Evolutionary conservation across 2,329 filamentous ascomycete species (phyloP).

Genomic region (Fusarium luffae): DNA sequence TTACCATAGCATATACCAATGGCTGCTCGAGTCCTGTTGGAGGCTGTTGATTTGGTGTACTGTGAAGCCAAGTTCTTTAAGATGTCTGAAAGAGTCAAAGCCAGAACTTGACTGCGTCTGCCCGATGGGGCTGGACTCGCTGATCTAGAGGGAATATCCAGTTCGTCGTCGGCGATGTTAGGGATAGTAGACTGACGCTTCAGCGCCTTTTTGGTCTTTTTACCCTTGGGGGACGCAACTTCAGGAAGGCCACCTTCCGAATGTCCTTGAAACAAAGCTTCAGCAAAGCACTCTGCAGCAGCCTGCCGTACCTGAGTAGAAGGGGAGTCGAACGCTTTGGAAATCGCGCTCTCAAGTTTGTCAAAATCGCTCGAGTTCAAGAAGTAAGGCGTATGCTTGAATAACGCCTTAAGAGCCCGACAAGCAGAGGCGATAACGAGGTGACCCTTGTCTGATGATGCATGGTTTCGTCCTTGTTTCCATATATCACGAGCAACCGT

Average conservation of each 20-base stretch:
- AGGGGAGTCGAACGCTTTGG: conserved; percentile 86
- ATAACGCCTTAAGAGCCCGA: conserved; percentile 79
- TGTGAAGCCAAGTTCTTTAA: conserved; percentile 82
- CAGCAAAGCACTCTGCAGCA: conserved; percentile 85
- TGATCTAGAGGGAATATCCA: conserved; percentile 73
- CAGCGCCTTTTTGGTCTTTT: conserved; percentile 71
- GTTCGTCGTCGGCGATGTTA: conserved; percentile 75
- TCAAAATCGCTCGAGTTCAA: conserved; percentile 92
- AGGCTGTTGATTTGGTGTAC: conserved; percentile 81
- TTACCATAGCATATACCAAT: conserved; percentile 89
- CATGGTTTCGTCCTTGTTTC: conserved; percentile 86
- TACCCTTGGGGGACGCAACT: conserved; percentile 68
- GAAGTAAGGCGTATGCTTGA: conserved; percentile 81
- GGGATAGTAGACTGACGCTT: conserved; percentile 71
- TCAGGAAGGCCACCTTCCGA: conserved; percentile 60
- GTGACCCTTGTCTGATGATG: conserved; percentile 81
- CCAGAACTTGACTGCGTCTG: conserved; percentile 78
- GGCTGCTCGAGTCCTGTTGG: conserved; percentile 82
- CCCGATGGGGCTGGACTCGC: conserved; percentile 76
- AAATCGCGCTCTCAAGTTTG: conserved; percentile 81
- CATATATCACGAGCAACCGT: conserved; percentile 86
- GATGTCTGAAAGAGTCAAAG: conserved; percentile 80
- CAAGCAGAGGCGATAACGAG: conserved; percentile 84
- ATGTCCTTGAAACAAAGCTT: conserved; percentile 84
- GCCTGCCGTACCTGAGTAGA: conserved; percentile 83